These are phyloP conservation scores for Hyaloperonospora brassicae DNA, from an alignment of 352 stramenopile species.

Conservation along the genomic window DNA sequence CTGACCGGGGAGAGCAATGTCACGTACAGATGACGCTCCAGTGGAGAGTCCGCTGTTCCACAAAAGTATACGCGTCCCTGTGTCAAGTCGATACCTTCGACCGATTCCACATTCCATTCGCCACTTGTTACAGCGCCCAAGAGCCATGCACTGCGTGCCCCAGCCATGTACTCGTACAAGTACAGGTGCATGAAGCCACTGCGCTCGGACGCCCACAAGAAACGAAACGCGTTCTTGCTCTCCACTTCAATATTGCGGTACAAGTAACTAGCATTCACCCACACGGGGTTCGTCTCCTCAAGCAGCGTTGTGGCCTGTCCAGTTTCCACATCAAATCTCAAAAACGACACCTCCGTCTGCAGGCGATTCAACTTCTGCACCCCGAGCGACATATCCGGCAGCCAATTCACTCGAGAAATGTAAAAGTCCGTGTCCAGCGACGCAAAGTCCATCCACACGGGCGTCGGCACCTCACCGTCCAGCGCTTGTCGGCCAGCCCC, in stretches of 20 bases:
- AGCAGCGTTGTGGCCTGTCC: slow-evolving; percentile 71
- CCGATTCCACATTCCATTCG: slow-evolving; percentile 70
- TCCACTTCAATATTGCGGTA: slow-evolving; percentile 81
- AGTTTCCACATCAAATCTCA: slow-evolving; percentile 73
- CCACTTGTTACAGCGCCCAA: slow-evolving; percentile 60
- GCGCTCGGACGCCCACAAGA: slow-evolving; percentile 92
- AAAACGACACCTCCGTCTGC: slow-evolving; percentile 60
- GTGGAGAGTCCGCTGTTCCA: slow-evolving; percentile 75
- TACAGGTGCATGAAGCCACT: slow-evolving; percentile 94
- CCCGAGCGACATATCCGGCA: slow-evolving; percentile 88
- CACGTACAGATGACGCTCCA: slow-evolving; percentile 90
- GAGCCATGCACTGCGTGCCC: slow-evolving; percentile 28
- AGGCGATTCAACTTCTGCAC: slow-evolving; percentile 85
- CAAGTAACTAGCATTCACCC: slow-evolving; percentile 94
- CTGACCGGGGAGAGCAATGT: slow-evolving; percentile 46
- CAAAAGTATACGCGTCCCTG: slow-evolving; percentile 85
- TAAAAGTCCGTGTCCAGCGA: slow-evolving; percentile 68
- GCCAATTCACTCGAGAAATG: slow-evolving; percentile 90
- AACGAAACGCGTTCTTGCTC: slow-evolving; percentile 85
- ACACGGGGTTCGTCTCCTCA: slow-evolving; percentile 85
- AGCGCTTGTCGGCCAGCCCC: slow-evolving; percentile 1
- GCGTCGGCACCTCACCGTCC: slow-evolving; percentile 23
- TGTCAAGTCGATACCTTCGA: slow-evolving; percentile 72
- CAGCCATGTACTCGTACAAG: slow-evolving; percentile 86
- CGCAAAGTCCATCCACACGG: slow-evolving; percentile 74